Percentiles rank a stretch among this genome's conserved stretches.
phyloP scores from a whole-genome alignment of 768 basidiomycete genomes.

The Ramaria sp. region DNA sequence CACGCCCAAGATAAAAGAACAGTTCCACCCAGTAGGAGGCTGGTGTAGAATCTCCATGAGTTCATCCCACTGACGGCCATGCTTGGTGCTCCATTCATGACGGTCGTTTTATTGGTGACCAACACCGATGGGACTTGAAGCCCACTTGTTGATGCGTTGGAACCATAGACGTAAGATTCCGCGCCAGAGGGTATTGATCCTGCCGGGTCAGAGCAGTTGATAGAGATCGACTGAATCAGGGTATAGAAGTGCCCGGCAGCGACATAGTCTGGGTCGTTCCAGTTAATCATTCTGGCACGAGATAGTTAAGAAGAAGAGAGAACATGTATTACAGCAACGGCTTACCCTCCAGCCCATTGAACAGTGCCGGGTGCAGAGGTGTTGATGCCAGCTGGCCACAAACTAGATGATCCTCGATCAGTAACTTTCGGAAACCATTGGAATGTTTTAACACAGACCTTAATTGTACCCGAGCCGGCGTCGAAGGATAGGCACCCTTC shows the following conservation, averaged over 20 bases:
- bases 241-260: constrained; percentile 68
- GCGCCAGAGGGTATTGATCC: constrained; percentile 30
- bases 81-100: constrained; percentile 38
- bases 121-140: constrained; percentile 40
- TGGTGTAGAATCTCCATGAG: background rate
- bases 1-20: background rate
- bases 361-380: constrained; percentile 56
- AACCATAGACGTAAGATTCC: constrained; percentile 55
- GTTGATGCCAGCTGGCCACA: constrained; percentile 78
- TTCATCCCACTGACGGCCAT: background rate
- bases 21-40: background rate
- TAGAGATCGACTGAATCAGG: constrained; percentile 46
- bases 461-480: constrained; percentile 73
- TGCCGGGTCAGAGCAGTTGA: constrained; percentile 50
- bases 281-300: constrained; percentile 58
- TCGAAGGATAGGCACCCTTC: constrained; percentile 57
- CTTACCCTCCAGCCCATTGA: constrained; percentile 60
- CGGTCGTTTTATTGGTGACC: constrained; percentile 47
- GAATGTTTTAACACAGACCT: constrained; percentile 34
- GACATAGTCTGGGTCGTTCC: constrained; percentile 66
- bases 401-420: constrained; percentile 18
- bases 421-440: too few species aligned
- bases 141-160: constrained; percentile 31
- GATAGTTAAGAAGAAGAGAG: background rate
- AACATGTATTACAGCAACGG: background rate